Evolutionary conservation across 2,329 filamentous ascomycete genomes (phyloP).

Genomic region (Amauroascus niger): DNA sequence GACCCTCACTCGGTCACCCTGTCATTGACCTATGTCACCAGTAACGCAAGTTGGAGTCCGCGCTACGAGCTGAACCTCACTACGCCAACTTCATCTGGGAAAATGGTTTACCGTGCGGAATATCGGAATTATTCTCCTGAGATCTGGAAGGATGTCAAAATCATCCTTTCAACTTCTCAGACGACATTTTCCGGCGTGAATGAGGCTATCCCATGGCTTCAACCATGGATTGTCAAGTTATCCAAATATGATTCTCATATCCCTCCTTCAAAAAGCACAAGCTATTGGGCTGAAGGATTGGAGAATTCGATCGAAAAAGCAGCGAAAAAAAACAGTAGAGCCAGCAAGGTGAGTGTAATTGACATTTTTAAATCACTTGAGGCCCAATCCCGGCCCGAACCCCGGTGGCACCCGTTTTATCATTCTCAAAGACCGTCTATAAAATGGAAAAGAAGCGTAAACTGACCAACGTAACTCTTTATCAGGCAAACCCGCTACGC

Average conservation of each 20-base stretch:
- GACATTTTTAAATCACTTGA: too few species aligned
- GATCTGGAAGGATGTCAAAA: constrained; percentile 51
- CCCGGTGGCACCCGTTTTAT: too few species aligned
- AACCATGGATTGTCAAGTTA: constrained; percentile 50
- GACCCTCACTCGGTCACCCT: constrained; percentile 26
- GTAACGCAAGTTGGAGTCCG: constrained; percentile 50
- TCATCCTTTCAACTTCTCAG: constrained; percentile 55
- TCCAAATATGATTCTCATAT: constrained; percentile 24
- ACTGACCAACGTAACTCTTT: too few species aligned
- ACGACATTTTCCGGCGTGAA: constrained; percentile 48
- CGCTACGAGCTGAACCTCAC: constrained; percentile 55
- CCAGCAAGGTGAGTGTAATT: too few species aligned
- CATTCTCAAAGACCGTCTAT: too few species aligned
- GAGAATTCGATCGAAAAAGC: constrained; percentile 10
- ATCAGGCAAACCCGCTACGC: too few species aligned
- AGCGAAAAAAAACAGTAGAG: too few species aligned
- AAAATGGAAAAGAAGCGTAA: too few species aligned
- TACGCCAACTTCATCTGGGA: constrained; percentile 45
- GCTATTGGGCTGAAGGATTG: constrained; percentile 16
- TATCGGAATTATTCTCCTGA: constrained; percentile 55
- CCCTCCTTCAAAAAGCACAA: constrained; percentile 16
- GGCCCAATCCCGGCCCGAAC: too few species aligned
- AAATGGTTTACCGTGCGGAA: constrained; percentile 53
- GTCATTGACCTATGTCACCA: constrained; percentile 51
- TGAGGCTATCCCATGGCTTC: constrained; percentile 46